Evolutionary conservation across 495 filamentous ascomycete species (phyloP).

Genomic region (Neurospora sp.): DNA sequence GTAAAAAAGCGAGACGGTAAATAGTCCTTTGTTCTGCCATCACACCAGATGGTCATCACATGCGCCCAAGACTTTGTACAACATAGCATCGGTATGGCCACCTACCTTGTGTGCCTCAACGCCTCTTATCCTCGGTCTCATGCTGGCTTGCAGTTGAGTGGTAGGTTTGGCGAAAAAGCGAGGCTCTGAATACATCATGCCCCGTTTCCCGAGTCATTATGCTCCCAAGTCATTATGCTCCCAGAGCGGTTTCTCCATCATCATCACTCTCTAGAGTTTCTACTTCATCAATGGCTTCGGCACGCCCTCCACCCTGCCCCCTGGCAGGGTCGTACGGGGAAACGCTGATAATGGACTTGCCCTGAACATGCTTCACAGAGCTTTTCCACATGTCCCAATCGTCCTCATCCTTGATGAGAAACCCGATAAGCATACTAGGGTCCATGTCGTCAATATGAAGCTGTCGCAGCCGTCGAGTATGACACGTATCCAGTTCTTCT

Average conservation of each 20-base stretch:
- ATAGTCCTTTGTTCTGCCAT: not conserved
- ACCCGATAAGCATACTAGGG: constrained; percentile 97
- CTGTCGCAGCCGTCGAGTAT: constrained; percentile 73
- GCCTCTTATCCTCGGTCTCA: not conserved
- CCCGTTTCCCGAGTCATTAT: not conserved
- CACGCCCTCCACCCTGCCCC: constrained; percentile 45
- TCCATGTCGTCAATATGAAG: constrained; percentile 90
- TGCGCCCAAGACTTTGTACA: not conserved
- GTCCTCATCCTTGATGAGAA: constrained; percentile 69
- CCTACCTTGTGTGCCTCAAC: not conserved
- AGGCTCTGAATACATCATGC: not conserved
- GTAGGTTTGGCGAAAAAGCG: not conserved
- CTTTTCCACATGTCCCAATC: constrained; percentile 80
- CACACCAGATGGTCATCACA: not conserved
- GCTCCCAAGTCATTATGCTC: constrained; percentile 17
- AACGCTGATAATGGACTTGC: constrained; percentile 79
- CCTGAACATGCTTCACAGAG: constrained; percentile 54
- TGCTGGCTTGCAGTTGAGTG: not conserved
- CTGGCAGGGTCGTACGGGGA: constrained; percentile 53
- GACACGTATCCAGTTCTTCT: constrained; percentile 73
- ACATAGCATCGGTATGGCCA: not conserved
- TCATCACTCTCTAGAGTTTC: constrained; percentile 62
- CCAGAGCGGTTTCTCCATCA: constrained; percentile 39
- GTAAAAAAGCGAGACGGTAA: constrained; percentile 16
- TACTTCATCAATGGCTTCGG: constrained; percentile 78